A percentile compares a stretch with the other conserved stretches of the same genome.
Conservation (phyloP, 345 rosid genomes). For the Arabis hirsuta region DNA sequence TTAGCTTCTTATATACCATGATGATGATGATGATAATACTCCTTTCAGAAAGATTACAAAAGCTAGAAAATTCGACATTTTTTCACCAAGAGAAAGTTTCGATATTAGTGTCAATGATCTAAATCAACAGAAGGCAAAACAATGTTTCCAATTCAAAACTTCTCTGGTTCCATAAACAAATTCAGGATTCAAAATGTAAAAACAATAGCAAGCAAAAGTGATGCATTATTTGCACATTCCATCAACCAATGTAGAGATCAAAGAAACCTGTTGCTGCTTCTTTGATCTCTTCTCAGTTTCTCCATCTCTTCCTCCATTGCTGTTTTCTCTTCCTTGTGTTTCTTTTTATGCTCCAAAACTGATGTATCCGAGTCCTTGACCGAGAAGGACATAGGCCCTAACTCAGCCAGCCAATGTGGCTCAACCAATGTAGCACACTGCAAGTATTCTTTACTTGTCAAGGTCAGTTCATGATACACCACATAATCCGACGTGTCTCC, state of each 20-base stretch:
- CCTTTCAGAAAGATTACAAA: background rate
- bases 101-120: background rate
- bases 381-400: conserved; percentile 96
- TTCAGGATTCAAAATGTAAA: no score
- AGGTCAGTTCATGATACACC: conserved; percentile 85
- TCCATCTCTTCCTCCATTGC: conserved; percentile 99
- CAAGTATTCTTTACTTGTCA: conserved; percentile 95
- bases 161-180: no score
- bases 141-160: background rate
- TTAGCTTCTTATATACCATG: background rate
- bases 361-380: conserved; percentile 91
- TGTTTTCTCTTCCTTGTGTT: conserved; percentile 82
- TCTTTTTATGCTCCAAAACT: conserved; percentile 87
- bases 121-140: no score
- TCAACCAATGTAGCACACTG: conserved; percentile 94
- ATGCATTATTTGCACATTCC: no score
- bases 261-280: conserved; percentile 77
- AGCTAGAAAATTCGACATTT: background rate
- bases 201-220: no score
- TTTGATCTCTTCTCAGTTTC: conserved; percentile 76
- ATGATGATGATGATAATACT: background rate
- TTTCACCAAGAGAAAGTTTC: background rate
- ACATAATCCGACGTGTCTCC: conserved; percentile 88
- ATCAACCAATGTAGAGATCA: no score
- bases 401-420: conserved; percentile 92